Conservation (phyloP, 805 yeast species). For the Wickerhamomyces mucosus region DNA sequence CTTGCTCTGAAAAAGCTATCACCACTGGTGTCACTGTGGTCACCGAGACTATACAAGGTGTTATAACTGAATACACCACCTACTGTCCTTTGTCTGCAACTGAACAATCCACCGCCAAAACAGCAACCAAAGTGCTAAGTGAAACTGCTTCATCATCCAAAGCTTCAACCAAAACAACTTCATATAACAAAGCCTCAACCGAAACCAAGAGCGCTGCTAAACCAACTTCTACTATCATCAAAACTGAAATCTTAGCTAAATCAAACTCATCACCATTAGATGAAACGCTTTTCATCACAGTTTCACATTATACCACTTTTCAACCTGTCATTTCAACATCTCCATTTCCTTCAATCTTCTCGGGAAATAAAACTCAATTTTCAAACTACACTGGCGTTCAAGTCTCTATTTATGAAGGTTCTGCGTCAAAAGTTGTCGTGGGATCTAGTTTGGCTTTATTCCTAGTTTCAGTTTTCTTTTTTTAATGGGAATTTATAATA, state of each 20-base stretch:
- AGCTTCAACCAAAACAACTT: background rate
- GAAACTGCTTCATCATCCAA: background rate
- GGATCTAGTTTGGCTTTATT: background rate
- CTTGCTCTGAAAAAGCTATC: conserved; percentile 6
- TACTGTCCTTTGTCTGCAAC: conserved; percentile 9
- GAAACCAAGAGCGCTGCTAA: background rate
- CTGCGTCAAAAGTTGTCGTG: background rate
- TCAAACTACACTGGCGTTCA: background rate
- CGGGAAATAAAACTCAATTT: no score
- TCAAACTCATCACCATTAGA: background rate
- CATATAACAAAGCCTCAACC: background rate
- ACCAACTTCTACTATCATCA: background rate
- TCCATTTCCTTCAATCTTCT: no score
- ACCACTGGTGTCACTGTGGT: conserved; percentile 12
- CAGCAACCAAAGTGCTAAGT: no score
- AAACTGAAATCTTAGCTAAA: background rate
- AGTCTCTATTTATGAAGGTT: background rate
- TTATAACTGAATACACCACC: conserved; percentile 9
- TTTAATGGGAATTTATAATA: no score
- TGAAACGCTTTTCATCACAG: background rate
- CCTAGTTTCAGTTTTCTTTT: background rate
- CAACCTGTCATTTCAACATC: conserved; percentile 2
- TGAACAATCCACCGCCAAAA: background rate
- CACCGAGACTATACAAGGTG: conserved; percentile 3
- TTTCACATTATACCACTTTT: background rate